Base-by-base conservation (phyloP, 495 filamentous ascomycete species). In the Tuber borchii region DNA sequence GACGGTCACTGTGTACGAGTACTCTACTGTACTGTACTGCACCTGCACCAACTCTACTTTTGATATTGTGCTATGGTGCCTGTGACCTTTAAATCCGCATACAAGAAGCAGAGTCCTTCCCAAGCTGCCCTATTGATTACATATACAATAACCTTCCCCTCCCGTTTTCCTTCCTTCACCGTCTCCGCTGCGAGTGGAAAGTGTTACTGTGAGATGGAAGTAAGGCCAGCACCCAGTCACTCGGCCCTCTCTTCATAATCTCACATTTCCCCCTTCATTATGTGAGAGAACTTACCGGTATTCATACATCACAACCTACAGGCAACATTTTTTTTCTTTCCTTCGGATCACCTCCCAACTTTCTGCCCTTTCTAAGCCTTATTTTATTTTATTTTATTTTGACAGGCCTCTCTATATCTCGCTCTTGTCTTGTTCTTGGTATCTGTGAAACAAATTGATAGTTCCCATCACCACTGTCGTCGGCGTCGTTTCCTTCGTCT, bases 381-480 rank as follows among this genome's bases (percentile, higher is more conserved):
- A 43, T 43, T 43, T 43, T 43, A 43, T 37, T 42, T 42, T 10
- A 42, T 56, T 65, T 65, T 22, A n/a, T 65, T 31, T 65, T 65
- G 56, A 31, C 56, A 14, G 56, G 12, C 3, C 56, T 65, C 56
- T 65, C 26, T 31, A 65, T 65, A 65, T 31, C 56, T 65, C 71
- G 61, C 37, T 56, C 70, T 48, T 69, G 31, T 56, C 45, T 37
- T n/a, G 19, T 75, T 16, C 44, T 72, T 14, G 12, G 56, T 31
- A 31, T 65, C 56, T 10, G 56, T 71, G 75, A 65, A 51, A 65
- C 70, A 44, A 56, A 70, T 56, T 69, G 75, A 20, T 70, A 70
- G 42, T 34, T 26, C 45, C 69, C 40, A 5, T 4, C 45, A 31
- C 44, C 71, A 71, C n/a, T 19, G 48, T 34, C 26, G 26, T 69